Conservation (phyloP, 2,329 filamentous ascomycete genomes). For the Fusarium agapanthi region DNA sequence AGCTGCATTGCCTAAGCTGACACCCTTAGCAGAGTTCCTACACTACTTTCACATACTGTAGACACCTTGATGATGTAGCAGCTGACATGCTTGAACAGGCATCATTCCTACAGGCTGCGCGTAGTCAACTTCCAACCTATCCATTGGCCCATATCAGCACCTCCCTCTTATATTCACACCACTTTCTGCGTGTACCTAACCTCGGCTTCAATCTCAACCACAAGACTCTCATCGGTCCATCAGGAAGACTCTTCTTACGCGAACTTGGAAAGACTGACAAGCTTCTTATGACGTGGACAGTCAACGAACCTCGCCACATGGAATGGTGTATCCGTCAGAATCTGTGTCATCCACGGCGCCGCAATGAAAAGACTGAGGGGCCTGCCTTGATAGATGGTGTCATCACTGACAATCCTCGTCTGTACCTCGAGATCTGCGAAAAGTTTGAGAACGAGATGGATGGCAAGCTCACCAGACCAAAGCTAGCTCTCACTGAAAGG, state of each 20-base stretch:
- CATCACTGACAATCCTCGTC: conserved; percentile 82
- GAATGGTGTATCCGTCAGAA: conserved; percentile 72
- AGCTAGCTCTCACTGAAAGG: conserved; percentile 16
- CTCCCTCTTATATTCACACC: conserved; percentile 72
- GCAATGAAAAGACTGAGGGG: neutral
- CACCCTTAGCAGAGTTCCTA: neutral
- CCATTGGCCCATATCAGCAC: conserved; percentile 74
- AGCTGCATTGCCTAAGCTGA: conserved; percentile 21
- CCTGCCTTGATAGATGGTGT: conserved; percentile 73
- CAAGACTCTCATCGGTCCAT: conserved; percentile 71
- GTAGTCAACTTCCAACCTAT: conserved; percentile 68
- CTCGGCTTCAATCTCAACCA: conserved; percentile 83
- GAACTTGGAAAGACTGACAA: conserved; percentile 61
- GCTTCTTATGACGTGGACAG: conserved; percentile 83
- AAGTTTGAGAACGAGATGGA: conserved; percentile 49
- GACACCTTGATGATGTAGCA: neutral
- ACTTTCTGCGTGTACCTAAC: conserved; percentile 72
- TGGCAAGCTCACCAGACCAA: conserved; percentile 24
- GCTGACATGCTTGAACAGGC: conserved; percentile 53
- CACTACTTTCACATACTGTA: neutral
- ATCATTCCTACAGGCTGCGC: conserved; percentile 72
- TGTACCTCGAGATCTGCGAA: conserved; percentile 69
- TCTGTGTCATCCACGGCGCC: conserved; percentile 46
- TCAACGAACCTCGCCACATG: conserved; percentile 83
- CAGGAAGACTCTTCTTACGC: conserved; percentile 72